Conservation (phyloP, 2,329 filamentous ascomycete genomes). For the Blastomyces gilchristii region DNA sequence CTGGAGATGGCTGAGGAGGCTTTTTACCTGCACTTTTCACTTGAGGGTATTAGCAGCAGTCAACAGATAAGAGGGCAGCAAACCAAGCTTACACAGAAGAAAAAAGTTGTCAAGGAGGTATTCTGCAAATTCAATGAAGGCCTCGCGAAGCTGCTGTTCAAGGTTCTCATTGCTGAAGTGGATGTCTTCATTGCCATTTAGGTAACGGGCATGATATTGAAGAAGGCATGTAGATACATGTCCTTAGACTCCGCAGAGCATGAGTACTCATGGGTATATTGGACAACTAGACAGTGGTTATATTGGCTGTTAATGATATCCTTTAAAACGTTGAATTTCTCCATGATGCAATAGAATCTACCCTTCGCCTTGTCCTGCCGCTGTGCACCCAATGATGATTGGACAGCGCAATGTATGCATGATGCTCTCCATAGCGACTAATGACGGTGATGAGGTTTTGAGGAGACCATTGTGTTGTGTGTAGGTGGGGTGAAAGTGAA, state of each 20-base stretch:
- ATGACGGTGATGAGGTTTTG: not conserved
- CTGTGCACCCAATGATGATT: not conserved
- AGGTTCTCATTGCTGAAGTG: slow-evolving; percentile 2
- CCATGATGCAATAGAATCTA: not conserved
- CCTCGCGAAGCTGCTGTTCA: not conserved
- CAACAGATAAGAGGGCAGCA: not conserved
- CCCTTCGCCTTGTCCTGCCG: not conserved
- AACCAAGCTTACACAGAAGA: slow-evolving; percentile 10
- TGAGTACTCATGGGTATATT: slow-evolving; percentile 9
- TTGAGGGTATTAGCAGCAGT: not conserved
- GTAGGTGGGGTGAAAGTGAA: no score
- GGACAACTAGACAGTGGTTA: slow-evolving; percentile 4
- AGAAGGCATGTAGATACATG: slow-evolving; percentile 7
- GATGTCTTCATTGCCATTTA: not conserved
- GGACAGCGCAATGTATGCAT: not conserved
- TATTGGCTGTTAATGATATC: not conserved
- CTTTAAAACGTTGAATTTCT: not conserved
- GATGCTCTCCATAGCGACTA: not conserved
- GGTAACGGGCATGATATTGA: slow-evolving; percentile 5
- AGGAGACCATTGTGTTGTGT: not conserved
- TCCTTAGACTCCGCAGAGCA: slow-evolving; percentile 10
- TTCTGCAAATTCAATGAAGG: slow-evolving; percentile 11
- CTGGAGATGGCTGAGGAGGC: slow-evolving; percentile 14
- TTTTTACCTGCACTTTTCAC: slow-evolving; percentile 13
- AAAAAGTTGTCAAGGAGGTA: slow-evolving; percentile 14